These are phyloP conservation scores for Hirsutella thompsonii DNA, from an alignment of 2,329 filamentous ascomycete genomes.

Conservation along the genomic window DNA sequence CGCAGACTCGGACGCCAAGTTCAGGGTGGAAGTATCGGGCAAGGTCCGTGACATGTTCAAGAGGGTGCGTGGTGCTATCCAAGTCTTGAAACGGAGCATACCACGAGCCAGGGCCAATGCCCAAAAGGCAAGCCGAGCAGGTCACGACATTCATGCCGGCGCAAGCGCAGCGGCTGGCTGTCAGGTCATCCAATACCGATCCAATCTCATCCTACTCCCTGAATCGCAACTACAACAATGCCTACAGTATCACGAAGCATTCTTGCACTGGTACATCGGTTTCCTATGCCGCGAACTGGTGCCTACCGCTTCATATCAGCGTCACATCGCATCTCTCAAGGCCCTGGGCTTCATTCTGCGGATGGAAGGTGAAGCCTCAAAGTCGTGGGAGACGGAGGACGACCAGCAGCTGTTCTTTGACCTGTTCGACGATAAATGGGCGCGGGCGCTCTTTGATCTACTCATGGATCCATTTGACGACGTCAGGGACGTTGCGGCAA, in stretches of 20 bases:
- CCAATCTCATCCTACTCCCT: constrained; percentile 25
- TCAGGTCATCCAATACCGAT: constrained; percentile 21
- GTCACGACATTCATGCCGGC: constrained; percentile 7
- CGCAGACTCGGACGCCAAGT: constrained; percentile 75
- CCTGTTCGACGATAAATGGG: constrained; percentile 34
- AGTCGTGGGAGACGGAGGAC: constrained; percentile 23
- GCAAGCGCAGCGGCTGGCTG: constrained; percentile 4
- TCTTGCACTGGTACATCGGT: constrained; percentile 60
- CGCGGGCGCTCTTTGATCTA: constrained; percentile 61
- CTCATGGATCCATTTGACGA: constrained; percentile 89
- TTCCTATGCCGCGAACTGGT: constrained; percentile 65
- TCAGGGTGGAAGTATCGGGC: constrained; percentile 67
- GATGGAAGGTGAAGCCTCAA: constrained; percentile 47
- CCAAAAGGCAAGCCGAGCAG: constrained; percentile 15
- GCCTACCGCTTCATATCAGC: constrained; percentile 77
- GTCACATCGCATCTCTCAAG: constrained; percentile 71
- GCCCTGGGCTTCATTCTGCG: constrained; percentile 54
- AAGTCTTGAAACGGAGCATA: constrained; percentile 36
- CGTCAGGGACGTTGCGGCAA: constrained; percentile 50
- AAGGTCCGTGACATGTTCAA: constrained; percentile 66
- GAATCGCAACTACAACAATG: constrained; percentile 23
- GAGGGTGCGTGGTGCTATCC: constrained; percentile 56
- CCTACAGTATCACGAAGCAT: constrained; percentile 42
- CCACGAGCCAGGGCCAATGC: constrained; percentile 20
- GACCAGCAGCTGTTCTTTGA: constrained; percentile 27